Percentiles rank a stretch among this genome's conserved stretches.
Conservation (phyloP, 306 rosid genomes). For the Medicago arabica region DNA sequence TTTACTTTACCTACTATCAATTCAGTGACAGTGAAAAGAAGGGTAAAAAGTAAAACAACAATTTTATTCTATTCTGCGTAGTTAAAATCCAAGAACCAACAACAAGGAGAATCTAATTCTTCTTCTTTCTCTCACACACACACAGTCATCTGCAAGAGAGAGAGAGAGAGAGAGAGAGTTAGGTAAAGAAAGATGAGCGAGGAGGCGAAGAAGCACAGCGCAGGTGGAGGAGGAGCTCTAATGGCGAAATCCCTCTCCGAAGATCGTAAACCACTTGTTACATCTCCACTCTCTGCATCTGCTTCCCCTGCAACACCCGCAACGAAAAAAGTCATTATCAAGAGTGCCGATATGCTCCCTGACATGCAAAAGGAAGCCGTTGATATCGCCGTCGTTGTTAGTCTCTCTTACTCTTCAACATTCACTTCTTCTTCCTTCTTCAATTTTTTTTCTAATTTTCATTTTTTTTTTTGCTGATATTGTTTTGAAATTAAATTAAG, state of each 20-base stretch:
- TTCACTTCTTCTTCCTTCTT: background rate
- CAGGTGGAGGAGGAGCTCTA: slow-evolving; percentile 47
- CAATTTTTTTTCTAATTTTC: background rate
- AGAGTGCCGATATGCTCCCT: slow-evolving; percentile 89
- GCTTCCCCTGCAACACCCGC: slow-evolving; percentile 43
- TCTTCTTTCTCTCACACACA: background rate
- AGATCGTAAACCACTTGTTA: slow-evolving; percentile 57
- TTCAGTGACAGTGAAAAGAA: background rate
- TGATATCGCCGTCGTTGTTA: slow-evolving; percentile 86
- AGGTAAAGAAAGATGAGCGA: slow-evolving; percentile 62
- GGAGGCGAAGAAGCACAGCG: slow-evolving; percentile 62
- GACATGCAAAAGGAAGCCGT: slow-evolving; percentile 92
- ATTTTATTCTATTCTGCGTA: background rate
- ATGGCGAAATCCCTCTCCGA: slow-evolving; percentile 61
- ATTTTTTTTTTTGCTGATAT: background rate
- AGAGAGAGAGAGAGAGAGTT: background rate
- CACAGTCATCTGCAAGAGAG: background rate
- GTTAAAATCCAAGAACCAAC: background rate
- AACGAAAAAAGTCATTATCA: slow-evolving; percentile 75
- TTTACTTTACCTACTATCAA: slow-evolving; percentile 9
- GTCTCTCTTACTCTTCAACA: slow-evolving; percentile 9
- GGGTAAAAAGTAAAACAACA: slow-evolving; percentile 31
- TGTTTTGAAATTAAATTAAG: slow-evolving; percentile 47
- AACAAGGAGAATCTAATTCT: background rate
- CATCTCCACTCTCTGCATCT: slow-evolving; percentile 15